Base-by-base conservation (phyloP, 2,329 filamentous ascomycete species). In the Xylaria digitata region DNA sequence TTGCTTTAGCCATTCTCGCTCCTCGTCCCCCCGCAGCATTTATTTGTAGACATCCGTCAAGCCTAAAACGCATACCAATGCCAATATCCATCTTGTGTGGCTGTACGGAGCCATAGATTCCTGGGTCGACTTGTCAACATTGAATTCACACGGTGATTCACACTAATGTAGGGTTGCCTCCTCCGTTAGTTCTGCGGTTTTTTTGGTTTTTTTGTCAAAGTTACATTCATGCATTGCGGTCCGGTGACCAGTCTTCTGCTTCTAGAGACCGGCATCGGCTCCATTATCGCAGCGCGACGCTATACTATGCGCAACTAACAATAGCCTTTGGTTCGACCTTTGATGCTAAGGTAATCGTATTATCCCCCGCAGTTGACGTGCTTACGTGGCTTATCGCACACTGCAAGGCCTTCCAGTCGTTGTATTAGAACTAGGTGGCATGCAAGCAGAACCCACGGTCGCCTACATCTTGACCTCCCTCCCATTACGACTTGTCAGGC, bases 161-260 rank as follows among this genome's bases (percentile, higher is more conserved):
- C 4, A 6, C 26, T 32, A 40, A 48, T 34, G 37, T 46, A n/a
- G n/a, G 48, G 62, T 46, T 26, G n/a, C 19, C 23, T 34, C 15
- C 52, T 6, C 34, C 42, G 6, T 55, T 32, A 50, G 46, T 54
- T 49, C 37, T 60, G 21, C 55, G 9, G n/a, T 42, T 32, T 53
- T 48, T 46, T 19, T 48, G 3, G 43, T 17, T 53, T 30, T 8
- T 21, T 56, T 49, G 17, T 40, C 19, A 26, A 26, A 26, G 26
- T 54, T n/a, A 40, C 50, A 55, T 55, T 55, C 43, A 49, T 59
- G 55, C 58, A 56, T 17, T 58, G 15, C 45, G 13, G 13, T 50
- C 62, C 11, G 26, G 49, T 55, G 55, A 60, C 55, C 40, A 56
- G 19, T 56, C 48, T 17, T 46, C 52, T 40, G n/a, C 53, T 11